These are phyloP conservation scores for Pisolithus tinctorius DNA, from an alignment of 768 basidiomycete genomes.

Conservation along the genomic window DNA sequence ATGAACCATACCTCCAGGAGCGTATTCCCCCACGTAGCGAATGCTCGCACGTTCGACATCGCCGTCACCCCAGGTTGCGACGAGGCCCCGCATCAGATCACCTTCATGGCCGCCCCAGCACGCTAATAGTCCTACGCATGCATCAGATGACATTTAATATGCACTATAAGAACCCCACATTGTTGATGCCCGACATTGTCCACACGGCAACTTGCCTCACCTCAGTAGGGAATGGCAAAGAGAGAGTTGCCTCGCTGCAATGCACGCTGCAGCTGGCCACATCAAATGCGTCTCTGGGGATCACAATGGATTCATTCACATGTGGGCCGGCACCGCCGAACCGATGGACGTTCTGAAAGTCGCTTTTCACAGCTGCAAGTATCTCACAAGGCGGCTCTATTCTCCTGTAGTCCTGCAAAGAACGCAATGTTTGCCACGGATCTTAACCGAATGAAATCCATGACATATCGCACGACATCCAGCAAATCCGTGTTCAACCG, in stretches of 20 bases:
- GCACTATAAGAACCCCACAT: slow-evolving; percentile 25
- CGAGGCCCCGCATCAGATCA: slow-evolving; percentile 36
- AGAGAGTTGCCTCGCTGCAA: slow-evolving; percentile 38
- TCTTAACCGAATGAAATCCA: slow-evolving; percentile 29
- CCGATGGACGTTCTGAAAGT: slow-evolving; percentile 21
- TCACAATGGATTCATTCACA: slow-evolving; percentile 36
- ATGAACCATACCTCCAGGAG: slow-evolving; percentile 26
- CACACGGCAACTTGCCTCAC: slow-evolving; percentile 26
- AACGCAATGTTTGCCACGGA: slow-evolving; percentile 30
- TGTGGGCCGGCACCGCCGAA: slow-evolving; percentile 30
- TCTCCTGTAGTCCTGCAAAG: slow-evolving; percentile 27
- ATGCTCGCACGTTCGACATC: slow-evolving; percentile 38
- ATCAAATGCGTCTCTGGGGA: slow-evolving; percentile 44
- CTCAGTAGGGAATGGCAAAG: slow-evolving; percentile 16
- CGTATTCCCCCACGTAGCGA: slow-evolving; percentile 35
- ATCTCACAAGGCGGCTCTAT: slow-evolving; percentile 26
- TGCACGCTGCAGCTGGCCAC: slow-evolving; percentile 22
- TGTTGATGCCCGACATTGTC: slow-evolving; percentile 25
- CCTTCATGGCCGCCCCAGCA: slow-evolving; percentile 31
- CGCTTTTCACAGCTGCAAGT: slow-evolving; percentile 22
- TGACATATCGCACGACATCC: slow-evolving; percentile 26
- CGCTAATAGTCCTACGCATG: slow-evolving; percentile 22
- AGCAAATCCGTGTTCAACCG: slow-evolving; percentile 42
- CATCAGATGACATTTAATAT: slow-evolving; percentile 16
- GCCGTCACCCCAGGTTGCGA: slow-evolving; percentile 39